Base-by-base conservation (phyloP, 176 grass and related monocot genomes). In the Juncus inflexus region DNA sequence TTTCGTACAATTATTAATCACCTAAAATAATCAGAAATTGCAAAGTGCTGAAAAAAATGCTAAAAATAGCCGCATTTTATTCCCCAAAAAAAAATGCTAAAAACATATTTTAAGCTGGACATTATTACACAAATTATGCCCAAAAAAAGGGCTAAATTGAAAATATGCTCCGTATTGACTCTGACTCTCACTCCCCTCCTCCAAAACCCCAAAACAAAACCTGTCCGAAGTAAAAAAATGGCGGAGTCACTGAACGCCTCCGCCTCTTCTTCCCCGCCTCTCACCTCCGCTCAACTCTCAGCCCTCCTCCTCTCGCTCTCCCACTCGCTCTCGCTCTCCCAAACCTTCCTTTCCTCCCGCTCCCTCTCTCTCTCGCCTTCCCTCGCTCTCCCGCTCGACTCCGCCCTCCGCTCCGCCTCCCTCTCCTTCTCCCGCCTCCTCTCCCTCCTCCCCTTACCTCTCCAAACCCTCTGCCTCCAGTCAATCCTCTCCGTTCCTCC, bases 261-360 rank as follows among this genome's bases (percentile, higher is more conserved):
- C 71, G 63, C 71, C 4, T 13, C 42, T 52, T 12, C 57, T 3
- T 49, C 54, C 67, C 41, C 19, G 11, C 60, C 58, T 3, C 13
- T n/a, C 5, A 64, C 39, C n/a, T 19, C 41, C 12, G 16, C 42
- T 6, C 39, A 35, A 4, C 12, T 50, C 38, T 39, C 57, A 9
- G 39, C 14, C 3, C 56, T 70, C 64, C 70, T 80, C 43, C 64
- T 67, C 72, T 15, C 50, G 9, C 62, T 55, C 62, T 11, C 62
- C 62, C 57, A 37, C 52, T 42, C 63, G 40, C 72, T 81, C 50
- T 61, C 54, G 12, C 70, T 52, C 72, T 67, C 60, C 50, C 74
- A 71, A 64, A 43, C 12, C 50, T 70, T 76, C 64, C 72, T 76
- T 36, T 69, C 72, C 56, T 60, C 66, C 7, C 55, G 57, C 49